Percentiles rank a stretch among this genome's conserved stretches.
Conservation (phyloP, 495 filamentous ascomycete species). For the Aspergillus biplanus region DNA sequence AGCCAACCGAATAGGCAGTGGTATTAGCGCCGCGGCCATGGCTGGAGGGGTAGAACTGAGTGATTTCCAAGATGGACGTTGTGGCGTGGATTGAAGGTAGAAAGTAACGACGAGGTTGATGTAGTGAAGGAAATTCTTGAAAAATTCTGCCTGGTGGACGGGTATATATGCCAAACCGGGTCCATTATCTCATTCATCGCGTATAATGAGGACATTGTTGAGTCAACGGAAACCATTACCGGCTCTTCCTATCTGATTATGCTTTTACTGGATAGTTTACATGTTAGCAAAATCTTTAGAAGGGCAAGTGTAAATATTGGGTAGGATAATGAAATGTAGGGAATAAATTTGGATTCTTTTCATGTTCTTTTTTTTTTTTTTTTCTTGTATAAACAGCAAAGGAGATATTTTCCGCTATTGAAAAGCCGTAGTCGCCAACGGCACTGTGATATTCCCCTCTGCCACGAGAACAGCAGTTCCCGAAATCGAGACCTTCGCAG, state of each 20-base stretch:
- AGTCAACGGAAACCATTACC: background rate
- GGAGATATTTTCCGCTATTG: background rate
- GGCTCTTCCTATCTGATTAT: no score
- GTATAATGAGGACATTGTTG: background rate
- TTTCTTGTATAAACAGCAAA: no score
- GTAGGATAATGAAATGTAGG: no score
- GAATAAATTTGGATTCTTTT: no score
- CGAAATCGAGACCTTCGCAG: slow-evolving; percentile 5
- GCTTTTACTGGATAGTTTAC: no score
- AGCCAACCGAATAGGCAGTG: background rate
- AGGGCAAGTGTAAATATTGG: no score
- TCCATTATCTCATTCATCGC: background rate
- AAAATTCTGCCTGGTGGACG: background rate
- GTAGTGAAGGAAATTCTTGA: background rate
- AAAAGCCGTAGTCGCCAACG: background rate
- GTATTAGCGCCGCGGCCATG: background rate
- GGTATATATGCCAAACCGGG: background rate
- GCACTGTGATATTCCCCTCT: slow-evolving; percentile 2
- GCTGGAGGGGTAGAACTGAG: background rate
- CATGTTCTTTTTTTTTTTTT: no score
- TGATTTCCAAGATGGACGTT: background rate
- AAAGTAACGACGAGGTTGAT: background rate
- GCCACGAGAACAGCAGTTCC: slow-evolving; percentile 4
- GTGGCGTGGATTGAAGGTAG: background rate
- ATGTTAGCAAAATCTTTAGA: no score